A percentile compares a stretch with the other conserved stretches of the same genome.
Evolutionary conservation across 768 basidiomycete species (phyloP).

Genomic region (Termitomyces titanicus): DNA sequence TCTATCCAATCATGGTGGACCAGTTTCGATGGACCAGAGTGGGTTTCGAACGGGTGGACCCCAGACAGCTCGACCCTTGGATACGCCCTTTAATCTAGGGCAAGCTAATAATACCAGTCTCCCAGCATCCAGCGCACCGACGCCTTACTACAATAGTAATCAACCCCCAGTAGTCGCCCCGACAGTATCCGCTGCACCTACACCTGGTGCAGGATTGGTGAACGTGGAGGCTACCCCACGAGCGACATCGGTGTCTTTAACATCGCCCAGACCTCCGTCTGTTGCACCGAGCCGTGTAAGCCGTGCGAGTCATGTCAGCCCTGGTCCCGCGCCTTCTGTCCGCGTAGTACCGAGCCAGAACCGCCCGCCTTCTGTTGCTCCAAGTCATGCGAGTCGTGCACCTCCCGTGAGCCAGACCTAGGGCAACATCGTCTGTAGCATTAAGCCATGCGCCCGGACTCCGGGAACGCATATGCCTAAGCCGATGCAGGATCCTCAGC

Average conservation of each 20-base stretch:
- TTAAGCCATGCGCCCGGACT: not conserved
- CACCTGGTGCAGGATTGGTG: not conserved
- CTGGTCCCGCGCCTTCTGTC: not conserved
- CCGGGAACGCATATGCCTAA: not conserved
- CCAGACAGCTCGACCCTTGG: not conserved
- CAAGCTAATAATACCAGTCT: not conserved
- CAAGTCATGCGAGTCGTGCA: not conserved
- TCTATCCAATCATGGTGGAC: not conserved
- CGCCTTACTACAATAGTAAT: not conserved
- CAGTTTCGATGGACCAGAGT: not conserved
- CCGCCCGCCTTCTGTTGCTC: not conserved
- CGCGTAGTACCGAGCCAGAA: not conserved
- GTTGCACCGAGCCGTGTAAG: conserved; percentile 1
- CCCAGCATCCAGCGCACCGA: not conserved
- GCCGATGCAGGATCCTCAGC: not conserved
- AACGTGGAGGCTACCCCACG: not conserved
- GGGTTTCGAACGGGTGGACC: not conserved
- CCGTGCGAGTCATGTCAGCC: not conserved
- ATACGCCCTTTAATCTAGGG: not conserved
- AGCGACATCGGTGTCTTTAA: not conserved
- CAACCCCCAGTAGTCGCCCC: not conserved
- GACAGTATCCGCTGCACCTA: not conserved
- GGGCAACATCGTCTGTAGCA: not conserved
- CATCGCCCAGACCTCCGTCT: not conserved
- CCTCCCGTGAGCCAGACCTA: not conserved